Evolutionary conservation across 768 basidiomycete species (phyloP), one percentile per base, ranked within the genome.

Genomic region (Gelatoporia subvermispora): DNA sequence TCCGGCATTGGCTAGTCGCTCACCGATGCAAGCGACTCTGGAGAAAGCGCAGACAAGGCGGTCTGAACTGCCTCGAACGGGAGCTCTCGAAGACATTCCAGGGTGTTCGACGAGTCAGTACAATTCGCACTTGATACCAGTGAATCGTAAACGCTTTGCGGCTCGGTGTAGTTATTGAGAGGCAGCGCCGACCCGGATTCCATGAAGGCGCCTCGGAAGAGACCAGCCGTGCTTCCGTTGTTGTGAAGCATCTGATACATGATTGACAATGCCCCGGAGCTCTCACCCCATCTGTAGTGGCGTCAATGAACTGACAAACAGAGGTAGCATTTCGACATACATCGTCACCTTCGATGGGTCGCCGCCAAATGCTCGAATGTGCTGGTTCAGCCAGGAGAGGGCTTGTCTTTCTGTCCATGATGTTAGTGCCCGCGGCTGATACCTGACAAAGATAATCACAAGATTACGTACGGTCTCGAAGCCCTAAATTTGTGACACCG

Each of bases 281-380:
- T 64, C 49, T 73, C 62, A 2, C 73, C 73, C 48, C 60, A 62
- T 11, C 60, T 62, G 25, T 68, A 69, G 70, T 71, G 15, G 24
- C 39, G 18, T 24, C 7, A 20, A 8, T 3, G 22, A 35, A 16
- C 18, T 31, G 28, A 41, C 22, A 22, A 13, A n/a, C 17, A 28
- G 17, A 13, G 21, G 45, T 2, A 67, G 69, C 71, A 73, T 72
- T 43, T 69, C 72, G n/a, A 43, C 37, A 2, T 65, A 71, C 50
- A 76, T 68, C 1, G 71, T 74, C 22, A 77, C 71, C 48, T 68
- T 68, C n/a, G 38, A 54, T 2, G 68, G 72, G 56, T 77, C 73
- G 2, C 73, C 73, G 16, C 73, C 73, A 49, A 74, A 75, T 8
- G 51, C 47, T 8, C 47, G 50, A 15, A 72, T 72, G 45, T 76